Percentiles rank a stretch among this genome's conserved stretches.
These are phyloP conservation scores for Ampelomyces quisqualis DNA, from an alignment of 2,329 filamentous ascomycete species.

Conservation along the genomic window DNA sequence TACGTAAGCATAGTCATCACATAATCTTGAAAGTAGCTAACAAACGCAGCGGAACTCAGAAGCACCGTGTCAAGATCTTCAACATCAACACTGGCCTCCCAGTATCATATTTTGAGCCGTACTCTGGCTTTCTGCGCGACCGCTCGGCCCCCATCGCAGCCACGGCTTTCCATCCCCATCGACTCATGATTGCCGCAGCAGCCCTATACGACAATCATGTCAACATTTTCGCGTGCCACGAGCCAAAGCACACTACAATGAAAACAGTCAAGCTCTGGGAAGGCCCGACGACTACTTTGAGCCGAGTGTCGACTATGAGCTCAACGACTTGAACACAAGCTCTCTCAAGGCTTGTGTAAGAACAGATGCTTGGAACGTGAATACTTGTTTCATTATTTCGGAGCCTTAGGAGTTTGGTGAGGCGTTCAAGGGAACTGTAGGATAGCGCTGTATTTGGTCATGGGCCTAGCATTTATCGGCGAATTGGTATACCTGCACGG, in stretches of 20 bases:
- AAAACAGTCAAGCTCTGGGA: slow-evolving; percentile 42
- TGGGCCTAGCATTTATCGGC: slow-evolving; percentile 1
- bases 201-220: slow-evolving; percentile 86
- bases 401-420: neutral
- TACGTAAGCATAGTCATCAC: slow-evolving; percentile 56
- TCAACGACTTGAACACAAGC: slow-evolving; percentile 1
- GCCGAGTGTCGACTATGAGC: slow-evolving; percentile 21
- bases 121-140: slow-evolving; percentile 82
- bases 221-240: slow-evolving; percentile 69
- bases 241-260: slow-evolving; percentile 22
- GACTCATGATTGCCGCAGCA: slow-evolving; percentile 84
- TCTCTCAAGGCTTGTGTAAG: neutral
- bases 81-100: slow-evolving; percentile 75
- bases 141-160: slow-evolving; percentile 79
- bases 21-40: slow-evolving; percentile 43
- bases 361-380: neutral
- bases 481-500: neutral
- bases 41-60: slow-evolving; percentile 71
- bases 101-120: slow-evolving; percentile 83
- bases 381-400: neutral
- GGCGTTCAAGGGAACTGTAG: neutral
- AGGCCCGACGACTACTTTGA: slow-evolving; percentile 21
- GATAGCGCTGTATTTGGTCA: slow-evolving; percentile 1
- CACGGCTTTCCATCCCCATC: slow-evolving; percentile 93
- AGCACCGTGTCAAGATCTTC: slow-evolving; percentile 87